Evolutionary conservation across 2,329 filamentous ascomycete species (phyloP).

Genomic region (Periconia macrospinosa): DNA sequence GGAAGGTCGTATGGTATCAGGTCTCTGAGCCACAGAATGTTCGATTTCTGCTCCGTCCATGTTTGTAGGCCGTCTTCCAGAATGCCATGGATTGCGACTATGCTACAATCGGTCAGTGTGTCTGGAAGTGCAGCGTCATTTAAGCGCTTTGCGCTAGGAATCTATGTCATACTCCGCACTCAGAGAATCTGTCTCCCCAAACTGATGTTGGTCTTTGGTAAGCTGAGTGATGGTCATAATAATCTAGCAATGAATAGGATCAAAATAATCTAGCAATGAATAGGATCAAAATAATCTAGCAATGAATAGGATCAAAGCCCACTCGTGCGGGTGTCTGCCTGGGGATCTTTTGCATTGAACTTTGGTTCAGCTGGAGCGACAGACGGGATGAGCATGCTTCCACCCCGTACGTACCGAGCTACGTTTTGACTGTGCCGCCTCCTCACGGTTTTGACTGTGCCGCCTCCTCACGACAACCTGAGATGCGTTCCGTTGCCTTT

Average conservation of each 20-base stretch:
- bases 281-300: not conserved
- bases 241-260: not conserved
- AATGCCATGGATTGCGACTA: constrained; percentile 42
- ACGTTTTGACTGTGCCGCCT: constrained; percentile 4
- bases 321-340: not conserved
- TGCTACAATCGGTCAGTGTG: not conserved
- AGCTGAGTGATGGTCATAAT: constrained; percentile 3
- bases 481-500: not conserved
- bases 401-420: not conserved
- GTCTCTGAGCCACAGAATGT: constrained; percentile 37
- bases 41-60: constrained; percentile 33
- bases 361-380: not conserved
- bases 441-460: constrained; percentile 2
- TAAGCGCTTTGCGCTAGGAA: not conserved
- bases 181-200: not conserved
- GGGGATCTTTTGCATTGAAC: not conserved
- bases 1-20: constrained; percentile 26
- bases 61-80: constrained; percentile 29
- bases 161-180: constrained; percentile 1
- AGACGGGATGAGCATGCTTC: not conserved
- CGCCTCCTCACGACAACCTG: not conserved
- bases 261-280: not conserved
- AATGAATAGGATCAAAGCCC: not conserved
- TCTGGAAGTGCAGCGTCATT: not conserved
- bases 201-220: not conserved